Evolutionary conservation across 345 rosid genomes (phyloP).

Genomic region (Dovyalis caffra): DNA sequence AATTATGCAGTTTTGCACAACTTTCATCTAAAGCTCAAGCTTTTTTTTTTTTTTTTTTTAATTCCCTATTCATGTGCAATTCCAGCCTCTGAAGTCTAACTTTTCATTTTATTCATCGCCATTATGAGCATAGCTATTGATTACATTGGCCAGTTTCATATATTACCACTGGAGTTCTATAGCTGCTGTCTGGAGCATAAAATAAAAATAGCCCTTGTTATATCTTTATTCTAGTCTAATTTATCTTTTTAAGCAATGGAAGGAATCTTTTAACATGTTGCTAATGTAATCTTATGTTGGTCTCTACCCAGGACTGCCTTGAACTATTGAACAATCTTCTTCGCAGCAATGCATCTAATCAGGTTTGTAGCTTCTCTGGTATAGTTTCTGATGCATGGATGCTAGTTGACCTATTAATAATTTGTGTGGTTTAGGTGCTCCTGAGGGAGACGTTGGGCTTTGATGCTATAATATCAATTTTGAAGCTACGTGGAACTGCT

Average conservation of each 20-base stretch:
- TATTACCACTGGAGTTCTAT: no score
- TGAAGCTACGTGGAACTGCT: slow-evolving; percentile 72
- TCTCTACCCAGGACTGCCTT: slow-evolving; percentile 71
- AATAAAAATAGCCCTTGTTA: background rate
- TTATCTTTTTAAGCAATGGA: slow-evolving; percentile 5
- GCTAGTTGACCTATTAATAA: slow-evolving; percentile 27
- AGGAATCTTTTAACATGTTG: slow-evolving; percentile 12
- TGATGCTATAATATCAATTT: slow-evolving; percentile 68
- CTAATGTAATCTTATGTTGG: slow-evolving; percentile 8
- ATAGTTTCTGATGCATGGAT: slow-evolving; percentile 3
- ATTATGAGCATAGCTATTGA: background rate
- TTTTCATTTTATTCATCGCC: background rate
- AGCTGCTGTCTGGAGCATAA: background rate
- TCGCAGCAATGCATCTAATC: slow-evolving; percentile 78
- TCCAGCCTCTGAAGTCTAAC: background rate
- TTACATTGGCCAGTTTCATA: background rate
- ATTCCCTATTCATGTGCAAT: background rate
- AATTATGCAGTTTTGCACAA: background rate
- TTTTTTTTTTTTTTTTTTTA: background rate
- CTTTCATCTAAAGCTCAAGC: background rate
- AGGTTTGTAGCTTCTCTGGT: slow-evolving; percentile 45
- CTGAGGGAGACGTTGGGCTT: slow-evolving; percentile 95
- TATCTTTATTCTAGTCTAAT: background rate
- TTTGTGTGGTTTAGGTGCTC: slow-evolving; percentile 50
- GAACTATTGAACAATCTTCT: slow-evolving; percentile 92